Evolutionary conservation across 371 early-diverging fungal genomes (phyloP).

Genomic region (Coemansia sp.): DNA sequence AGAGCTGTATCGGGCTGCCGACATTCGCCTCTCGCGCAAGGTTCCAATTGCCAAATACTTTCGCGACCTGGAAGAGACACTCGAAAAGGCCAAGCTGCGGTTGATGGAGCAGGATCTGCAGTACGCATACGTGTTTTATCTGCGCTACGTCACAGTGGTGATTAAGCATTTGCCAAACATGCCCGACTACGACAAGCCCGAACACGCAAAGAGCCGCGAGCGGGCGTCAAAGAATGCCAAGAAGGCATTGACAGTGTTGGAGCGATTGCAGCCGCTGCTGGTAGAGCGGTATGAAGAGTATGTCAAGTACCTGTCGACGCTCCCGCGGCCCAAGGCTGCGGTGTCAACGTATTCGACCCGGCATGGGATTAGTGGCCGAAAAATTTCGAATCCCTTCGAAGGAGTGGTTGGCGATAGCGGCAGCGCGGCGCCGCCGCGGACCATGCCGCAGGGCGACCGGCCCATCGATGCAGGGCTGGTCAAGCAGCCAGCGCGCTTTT

Average conservation of each 20-base stretch:
- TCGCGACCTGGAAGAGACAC: conserved; percentile 42
- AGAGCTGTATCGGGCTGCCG: conserved; percentile 45
- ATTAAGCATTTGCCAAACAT: conserved; percentile 51
- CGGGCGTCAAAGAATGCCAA: conserved; percentile 36
- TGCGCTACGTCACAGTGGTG: conserved; percentile 49
- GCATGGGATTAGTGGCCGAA: conserved; percentile 15
- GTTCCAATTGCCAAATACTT: conserved; percentile 43
- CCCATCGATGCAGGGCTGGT: too few relatives aligned
- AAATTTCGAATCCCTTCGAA: conserved; percentile 4
- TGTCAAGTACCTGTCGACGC: conserved; percentile 37
- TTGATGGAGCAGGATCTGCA: conserved; percentile 50
- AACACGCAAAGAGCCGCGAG: conserved; percentile 34
- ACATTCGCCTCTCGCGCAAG: conserved; percentile 40
- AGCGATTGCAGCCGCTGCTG: conserved; percentile 49
- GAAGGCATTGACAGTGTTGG: conserved; percentile 37
- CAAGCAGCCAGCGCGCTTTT: neutral
- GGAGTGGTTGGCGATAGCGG: neutral
- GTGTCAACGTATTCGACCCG: conserved; percentile 47
- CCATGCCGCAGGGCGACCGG: neutral
- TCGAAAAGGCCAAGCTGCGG: conserved; percentile 46
- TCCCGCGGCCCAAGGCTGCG: conserved; percentile 38
- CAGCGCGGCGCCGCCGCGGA: neutral
- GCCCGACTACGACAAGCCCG: conserved; percentile 46
- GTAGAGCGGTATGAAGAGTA: conserved; percentile 45
- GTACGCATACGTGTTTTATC: conserved; percentile 51